phyloP scores from a whole-genome alignment of 2,329 filamentous ascomycete genomes.

The Fusarium longipes region DNA sequence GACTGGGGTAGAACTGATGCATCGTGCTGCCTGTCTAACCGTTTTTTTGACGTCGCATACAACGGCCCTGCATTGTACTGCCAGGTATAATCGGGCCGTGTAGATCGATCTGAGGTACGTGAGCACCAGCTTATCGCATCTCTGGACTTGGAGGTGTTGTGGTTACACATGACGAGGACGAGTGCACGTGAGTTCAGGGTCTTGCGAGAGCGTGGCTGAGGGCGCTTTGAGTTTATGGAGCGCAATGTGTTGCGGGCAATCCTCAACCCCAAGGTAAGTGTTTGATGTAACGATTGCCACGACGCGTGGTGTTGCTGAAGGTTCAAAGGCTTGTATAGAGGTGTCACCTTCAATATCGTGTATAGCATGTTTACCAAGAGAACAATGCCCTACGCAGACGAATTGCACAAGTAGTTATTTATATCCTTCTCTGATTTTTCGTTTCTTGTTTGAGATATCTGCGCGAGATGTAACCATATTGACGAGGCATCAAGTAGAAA shows the following conservation, averaged over 20 bases:
- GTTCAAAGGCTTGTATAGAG: background rate
- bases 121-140: constrained; percentile 28
- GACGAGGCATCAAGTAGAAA: constrained; percentile 23
- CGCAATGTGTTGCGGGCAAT: background rate
- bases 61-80: background rate
- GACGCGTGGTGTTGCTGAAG: background rate
- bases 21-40: background rate
- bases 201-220: background rate
- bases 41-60: background rate
- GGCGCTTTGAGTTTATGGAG: background rate
- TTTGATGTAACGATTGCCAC: background rate
- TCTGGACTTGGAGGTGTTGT: background rate
- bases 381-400: background rate
- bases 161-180: constrained; percentile 17
- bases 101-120: constrained; percentile 3
- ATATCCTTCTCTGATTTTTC: background rate
- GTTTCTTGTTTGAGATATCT: background rate
- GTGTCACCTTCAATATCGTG: background rate
- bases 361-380: background rate
- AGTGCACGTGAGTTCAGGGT: constrained; percentile 14
- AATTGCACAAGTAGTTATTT: background rate
- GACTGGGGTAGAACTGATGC: background rate
- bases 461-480: constrained; percentile 7
- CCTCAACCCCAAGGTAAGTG: background rate
- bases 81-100: background rate